Evolutionary conservation across 441 rosid genomes (phyloP), one percentile per base, ranked within the genome.

Genomic region (Biscutella laevigata): DNA sequence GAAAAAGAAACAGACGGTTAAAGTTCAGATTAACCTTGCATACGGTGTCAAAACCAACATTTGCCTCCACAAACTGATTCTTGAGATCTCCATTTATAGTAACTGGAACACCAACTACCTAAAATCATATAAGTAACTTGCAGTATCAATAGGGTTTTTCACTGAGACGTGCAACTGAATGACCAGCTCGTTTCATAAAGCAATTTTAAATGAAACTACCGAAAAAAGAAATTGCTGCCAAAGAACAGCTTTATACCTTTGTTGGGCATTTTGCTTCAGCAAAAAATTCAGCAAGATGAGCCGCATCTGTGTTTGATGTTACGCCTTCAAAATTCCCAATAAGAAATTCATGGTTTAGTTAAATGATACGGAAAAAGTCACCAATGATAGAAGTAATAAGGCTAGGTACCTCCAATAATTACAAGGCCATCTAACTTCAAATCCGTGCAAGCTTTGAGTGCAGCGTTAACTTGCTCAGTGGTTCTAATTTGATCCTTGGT

Each of bases 21-120:
- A 43, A 28, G 24, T 34, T 13, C 2, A 33, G 4, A 44, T 19
- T 53, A 78, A 92, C 99, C 96, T 94, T 86, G 76, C 97, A 86
- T 29, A 84, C 75, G 41, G 99, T 94, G 74, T 94, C 99, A 78
- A 94, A 94, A 36, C 99, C 97, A 75, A 94, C 95, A 66, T 94
- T 75, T 10, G 88, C 71, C 78, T 94, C 99, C 49, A 94, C 99
- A 70, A 86, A 94, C 51, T 88, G 97, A 73, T 94, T 88, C 81
- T 78, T 94, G 46, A 94, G 86, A 78, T 94, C 99, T 71, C 99
- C 99, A 64, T 94, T 88, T 51, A 79, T 69, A 49, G 99, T 94
- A 47, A 94, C 99, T 13, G 99, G 99, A 64, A 89, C 96, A 40
- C 98, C 95, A 61, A 85, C 94, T 54, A 91, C 98, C 96, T 88